Percentiles rank a stretch among this genome's conserved stretches.
Conservation (phyloP, 768 basidiomycete genomes). For the Suillus decipiens region DNA sequence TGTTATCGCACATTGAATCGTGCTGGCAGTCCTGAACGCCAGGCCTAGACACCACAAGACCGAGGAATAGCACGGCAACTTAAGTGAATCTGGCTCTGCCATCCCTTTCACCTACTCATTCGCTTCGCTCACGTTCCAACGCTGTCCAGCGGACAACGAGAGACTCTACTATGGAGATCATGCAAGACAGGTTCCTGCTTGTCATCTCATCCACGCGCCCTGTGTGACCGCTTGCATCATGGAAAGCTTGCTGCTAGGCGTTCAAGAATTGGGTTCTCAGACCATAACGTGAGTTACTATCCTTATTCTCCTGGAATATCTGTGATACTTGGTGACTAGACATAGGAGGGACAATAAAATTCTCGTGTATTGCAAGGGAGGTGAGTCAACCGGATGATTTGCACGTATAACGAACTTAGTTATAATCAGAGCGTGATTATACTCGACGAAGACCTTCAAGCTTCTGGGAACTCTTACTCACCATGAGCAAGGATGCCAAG, state of each 20-base stretch:
- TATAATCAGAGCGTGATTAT: too few relatives aligned
- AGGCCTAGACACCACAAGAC: too few relatives aligned
- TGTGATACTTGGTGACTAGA: slow-evolving; percentile 37
- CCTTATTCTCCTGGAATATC: background rate
- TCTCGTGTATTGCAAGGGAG: slow-evolving; percentile 18
- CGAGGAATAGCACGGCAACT: too few relatives aligned
- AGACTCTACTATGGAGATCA: slow-evolving; percentile 86
- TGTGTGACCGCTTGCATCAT: slow-evolving; percentile 69
- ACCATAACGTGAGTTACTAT: slow-evolving; percentile 73
- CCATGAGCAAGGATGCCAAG: too few relatives aligned
- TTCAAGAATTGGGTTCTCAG: slow-evolving; percentile 68
- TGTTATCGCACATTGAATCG: too few relatives aligned
- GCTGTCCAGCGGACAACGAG: slow-evolving; percentile 75
- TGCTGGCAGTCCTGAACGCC: too few relatives aligned
- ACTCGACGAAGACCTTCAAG: too few relatives aligned
- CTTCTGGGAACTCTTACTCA: too few relatives aligned
- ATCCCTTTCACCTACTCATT: slow-evolving; percentile 65
- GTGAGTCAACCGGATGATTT: too few relatives aligned
- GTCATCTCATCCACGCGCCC: slow-evolving; percentile 74
- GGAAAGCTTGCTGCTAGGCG: slow-evolving; percentile 83
- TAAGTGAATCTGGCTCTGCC: slow-evolving; percentile 7
- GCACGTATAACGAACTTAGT: too few relatives aligned
- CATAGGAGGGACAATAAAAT: slow-evolving; percentile 86
- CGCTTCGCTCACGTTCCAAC: slow-evolving; percentile 71
- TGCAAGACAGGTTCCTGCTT: slow-evolving; percentile 58